phyloP scores from a whole-genome alignment of 2,329 filamentous ascomycete species.

The Colletotrichum plurivorum region DNA sequence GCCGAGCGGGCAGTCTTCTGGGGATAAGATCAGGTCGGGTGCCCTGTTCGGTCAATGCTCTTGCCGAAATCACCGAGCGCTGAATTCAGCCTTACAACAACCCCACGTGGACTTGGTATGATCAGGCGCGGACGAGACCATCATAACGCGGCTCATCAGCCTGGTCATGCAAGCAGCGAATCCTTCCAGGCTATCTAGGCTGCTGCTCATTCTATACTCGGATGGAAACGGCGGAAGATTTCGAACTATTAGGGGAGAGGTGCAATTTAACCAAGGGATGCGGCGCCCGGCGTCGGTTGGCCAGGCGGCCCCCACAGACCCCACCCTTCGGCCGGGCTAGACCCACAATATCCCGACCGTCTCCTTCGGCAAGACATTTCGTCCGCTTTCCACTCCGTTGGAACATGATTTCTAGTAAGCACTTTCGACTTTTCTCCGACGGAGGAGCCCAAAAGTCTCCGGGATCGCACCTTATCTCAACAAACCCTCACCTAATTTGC shows the following conservation, averaged over 20 bases:
- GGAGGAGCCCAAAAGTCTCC: too few relatives aligned
- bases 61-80: background rate
- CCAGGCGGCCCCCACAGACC: background rate
- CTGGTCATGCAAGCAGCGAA: background rate
- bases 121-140: background rate
- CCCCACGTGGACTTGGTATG: background rate
- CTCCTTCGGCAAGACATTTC: conserved; percentile 30
- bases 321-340: conserved; percentile 1
- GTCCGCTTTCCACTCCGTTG: conserved; percentile 15
- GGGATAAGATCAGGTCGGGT: background rate
- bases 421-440: too few relatives aligned
- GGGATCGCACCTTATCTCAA: background rate
- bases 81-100: background rate
- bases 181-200: background rate
- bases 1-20: background rate
- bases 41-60: background rate
- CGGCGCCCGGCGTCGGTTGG: background rate
- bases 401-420: background rate
- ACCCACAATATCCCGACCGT: conserved; percentile 18
- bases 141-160: background rate
- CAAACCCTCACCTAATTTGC: background rate
- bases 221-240: too few relatives aligned
- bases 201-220: background rate
- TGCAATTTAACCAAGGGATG: background rate
- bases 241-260: too few relatives aligned